Evolutionary conservation across 257 asterid species (phyloP).

Genomic region (Solanum acaule): DNA sequence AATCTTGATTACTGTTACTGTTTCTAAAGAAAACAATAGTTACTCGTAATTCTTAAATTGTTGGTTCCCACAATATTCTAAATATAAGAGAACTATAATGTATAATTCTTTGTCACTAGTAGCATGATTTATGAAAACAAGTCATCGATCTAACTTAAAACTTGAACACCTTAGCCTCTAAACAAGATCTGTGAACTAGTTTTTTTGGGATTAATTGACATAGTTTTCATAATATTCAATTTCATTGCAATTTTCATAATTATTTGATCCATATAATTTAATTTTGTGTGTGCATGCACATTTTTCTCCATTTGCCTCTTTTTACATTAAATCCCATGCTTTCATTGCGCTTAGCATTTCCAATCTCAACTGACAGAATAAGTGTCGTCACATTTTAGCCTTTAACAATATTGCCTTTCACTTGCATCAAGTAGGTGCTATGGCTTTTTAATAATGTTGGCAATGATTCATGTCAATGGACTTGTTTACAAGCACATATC

Average conservation of each 20-base stretch:
- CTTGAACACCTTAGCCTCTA: background rate
- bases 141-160: background rate
- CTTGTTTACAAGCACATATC: background rate
- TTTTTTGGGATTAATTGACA: background rate
- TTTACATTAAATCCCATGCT: background rate
- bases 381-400: background rate
- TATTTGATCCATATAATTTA: background rate
- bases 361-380: background rate
- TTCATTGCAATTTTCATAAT: background rate
- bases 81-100: background rate
- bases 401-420: background rate
- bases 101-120: background rate
- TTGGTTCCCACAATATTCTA: background rate
- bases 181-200: background rate
- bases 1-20: background rate
- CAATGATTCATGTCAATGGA: background rate
- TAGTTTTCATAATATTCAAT: background rate
- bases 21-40: background rate
- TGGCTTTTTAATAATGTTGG: background rate
- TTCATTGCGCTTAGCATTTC: background rate
- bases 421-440: background rate
- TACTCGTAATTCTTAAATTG: background rate
- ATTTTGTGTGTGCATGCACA: background rate
- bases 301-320: background rate
- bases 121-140: background rate